phyloP scores from a whole-genome alignment of 2,329 filamentous ascomycete species.

The Penicillium thymicola region DNA sequence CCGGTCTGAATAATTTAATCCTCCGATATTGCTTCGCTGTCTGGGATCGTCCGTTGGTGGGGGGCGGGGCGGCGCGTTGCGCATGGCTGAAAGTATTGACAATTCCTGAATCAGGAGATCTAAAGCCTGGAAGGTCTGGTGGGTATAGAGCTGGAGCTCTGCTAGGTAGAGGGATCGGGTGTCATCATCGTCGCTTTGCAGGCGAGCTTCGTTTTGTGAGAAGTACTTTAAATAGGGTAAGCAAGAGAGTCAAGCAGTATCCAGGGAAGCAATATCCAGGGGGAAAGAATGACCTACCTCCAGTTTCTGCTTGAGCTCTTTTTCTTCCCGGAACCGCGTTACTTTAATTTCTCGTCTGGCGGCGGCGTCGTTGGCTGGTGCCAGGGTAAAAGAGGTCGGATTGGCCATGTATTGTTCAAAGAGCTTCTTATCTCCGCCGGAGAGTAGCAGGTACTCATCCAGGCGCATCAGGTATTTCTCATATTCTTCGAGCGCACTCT shows the following conservation, averaged over 20 bases:
- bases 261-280: slow-evolving; percentile 17
- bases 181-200: slow-evolving; percentile 78
- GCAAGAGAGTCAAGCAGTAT: slow-evolving; percentile 31
- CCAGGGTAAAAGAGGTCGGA: slow-evolving; percentile 68
- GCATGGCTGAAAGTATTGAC: slow-evolving; percentile 74
- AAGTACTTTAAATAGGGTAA: slow-evolving; percentile 51
- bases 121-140: slow-evolving; percentile 81
- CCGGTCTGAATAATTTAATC: slow-evolving; percentile 65
- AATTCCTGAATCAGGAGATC: slow-evolving; percentile 82
- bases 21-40: slow-evolving; percentile 48
- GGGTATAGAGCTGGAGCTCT: slow-evolving; percentile 67
- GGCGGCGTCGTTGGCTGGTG: slow-evolving; percentile 63
- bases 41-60: slow-evolving; percentile 37
- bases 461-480: slow-evolving; percentile 73
- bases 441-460: slow-evolving; percentile 74
- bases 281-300: slow-evolving; percentile 50
- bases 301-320: slow-evolving; percentile 77
- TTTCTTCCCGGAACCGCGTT: slow-evolving; percentile 77
- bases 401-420: slow-evolving; percentile 71
- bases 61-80: slow-evolving; percentile 42
- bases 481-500: slow-evolving; percentile 65
- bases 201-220: slow-evolving; percentile 55
- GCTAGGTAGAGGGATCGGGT: slow-evolving; percentile 75
- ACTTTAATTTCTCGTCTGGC: slow-evolving; percentile 81
- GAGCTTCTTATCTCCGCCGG: slow-evolving; percentile 61